Conservation (phyloP, 306 rosid genomes). For the Cucurbita ficifolia region DNA sequence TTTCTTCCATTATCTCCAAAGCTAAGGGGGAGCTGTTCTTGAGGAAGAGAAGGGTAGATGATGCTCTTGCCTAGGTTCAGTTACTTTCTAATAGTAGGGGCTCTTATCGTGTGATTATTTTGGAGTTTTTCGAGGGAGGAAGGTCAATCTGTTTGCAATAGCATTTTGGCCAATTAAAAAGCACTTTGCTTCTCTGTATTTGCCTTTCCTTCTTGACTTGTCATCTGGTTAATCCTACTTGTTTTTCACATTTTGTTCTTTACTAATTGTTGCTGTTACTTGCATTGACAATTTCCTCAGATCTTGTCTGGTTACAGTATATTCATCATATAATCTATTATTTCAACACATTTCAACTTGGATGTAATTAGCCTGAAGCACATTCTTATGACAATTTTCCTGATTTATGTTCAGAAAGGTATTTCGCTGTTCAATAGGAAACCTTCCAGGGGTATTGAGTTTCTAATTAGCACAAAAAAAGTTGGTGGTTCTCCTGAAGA, state of each 20-base stretch:
- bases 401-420: conserved; percentile 84
- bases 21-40: background rate
- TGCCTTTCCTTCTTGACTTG: background rate
- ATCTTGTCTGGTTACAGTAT: background rate
- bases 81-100: background rate
- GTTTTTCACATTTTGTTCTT: background rate
- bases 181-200: background rate
- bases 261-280: background rate
- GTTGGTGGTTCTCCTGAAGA: conserved; percentile 72
- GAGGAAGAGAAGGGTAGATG: background rate
- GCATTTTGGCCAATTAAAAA: no score
- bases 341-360: conserved; percentile 4
- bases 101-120: background rate
- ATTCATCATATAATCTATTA: background rate
- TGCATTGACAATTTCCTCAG: background rate
- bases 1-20: background rate
- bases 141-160: background rate
- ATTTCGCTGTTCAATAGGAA: conserved; percentile 80
- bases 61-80: background rate
- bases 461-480: conserved; percentile 65
- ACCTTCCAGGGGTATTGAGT: conserved; percentile 91
- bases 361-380: conserved; percentile 6
- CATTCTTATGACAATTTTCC: conserved; percentile 22
- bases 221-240: background rate
- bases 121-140: background rate